These are phyloP conservation scores for Fusarium sp. DNA, from an alignment of 2,329 filamentous ascomycete genomes.

Conservation along the genomic window DNA sequence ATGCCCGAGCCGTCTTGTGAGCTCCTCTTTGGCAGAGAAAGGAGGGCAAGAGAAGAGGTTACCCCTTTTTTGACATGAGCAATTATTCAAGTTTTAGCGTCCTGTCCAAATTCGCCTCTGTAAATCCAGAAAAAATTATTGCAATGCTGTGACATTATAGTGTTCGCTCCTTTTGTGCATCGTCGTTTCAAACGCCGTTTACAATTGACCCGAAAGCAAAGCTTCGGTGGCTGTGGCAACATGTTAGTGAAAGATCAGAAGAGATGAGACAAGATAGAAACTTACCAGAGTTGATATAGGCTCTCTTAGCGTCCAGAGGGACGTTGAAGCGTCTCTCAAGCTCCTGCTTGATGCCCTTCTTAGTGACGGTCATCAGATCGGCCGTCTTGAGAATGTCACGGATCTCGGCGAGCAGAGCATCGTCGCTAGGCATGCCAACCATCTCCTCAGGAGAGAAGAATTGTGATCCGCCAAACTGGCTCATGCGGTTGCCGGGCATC, in stretches of 20 bases:
- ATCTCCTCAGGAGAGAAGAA: slow-evolving; percentile 75
- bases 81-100: slow-evolving; percentile 39
- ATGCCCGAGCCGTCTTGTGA: slow-evolving; percentile 8
- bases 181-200: slow-evolving; percentile 44
- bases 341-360: slow-evolving; percentile 97
- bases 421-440: slow-evolving; percentile 83
- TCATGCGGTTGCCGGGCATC: slow-evolving; percentile 68
- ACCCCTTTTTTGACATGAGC: slow-evolving; percentile 17
- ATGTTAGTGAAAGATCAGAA: slow-evolving; percentile 28
- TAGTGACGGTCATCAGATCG: slow-evolving; percentile 97
- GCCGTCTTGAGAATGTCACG: slow-evolving; percentile 91
- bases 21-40: slow-evolving; percentile 19
- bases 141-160: slow-evolving; percentile 36
- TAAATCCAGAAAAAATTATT: slow-evolving; percentile 28
- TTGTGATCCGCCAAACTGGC: slow-evolving; percentile 70
- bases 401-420: slow-evolving; percentile 92
- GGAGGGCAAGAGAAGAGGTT: slow-evolving; percentile 12
- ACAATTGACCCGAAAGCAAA: slow-evolving; percentile 81
- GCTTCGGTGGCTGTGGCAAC: slow-evolving; percentile 75
- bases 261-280: neutral
- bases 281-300: slow-evolving; percentile 93
- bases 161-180: slow-evolving; percentile 19
- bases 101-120: slow-evolving; percentile 39
- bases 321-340: slow-evolving; percentile 91
- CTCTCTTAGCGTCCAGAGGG: slow-evolving; percentile 85